Evolutionary conservation across 1,284 basidiomycete genomes (phyloP), one percentile per base, ranked within the genome.

Genomic region (Volvariella surrecta): DNA sequence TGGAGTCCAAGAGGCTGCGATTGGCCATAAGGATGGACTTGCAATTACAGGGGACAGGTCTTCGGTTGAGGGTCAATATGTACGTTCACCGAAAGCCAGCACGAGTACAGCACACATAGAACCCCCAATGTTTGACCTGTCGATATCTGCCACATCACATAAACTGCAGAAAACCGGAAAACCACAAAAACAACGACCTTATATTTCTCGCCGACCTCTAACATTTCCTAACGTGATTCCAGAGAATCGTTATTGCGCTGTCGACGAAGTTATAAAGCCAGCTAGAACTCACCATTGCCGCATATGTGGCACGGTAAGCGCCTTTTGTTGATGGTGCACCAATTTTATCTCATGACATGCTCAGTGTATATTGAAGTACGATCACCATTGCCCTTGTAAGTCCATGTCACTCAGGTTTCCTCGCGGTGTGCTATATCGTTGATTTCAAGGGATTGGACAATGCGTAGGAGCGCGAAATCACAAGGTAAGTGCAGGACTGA

Each of bases 401-500:
- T 61, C 11, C 1, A 13, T 39, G 20, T 39, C 31, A 42, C 41
- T 35, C 31, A 21, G 4, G 16, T 8, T 28, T 13, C 19, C 35
- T 15, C n/a, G n/a, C 15, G 10, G 9, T 28, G n/a, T 35, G 17
- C 18, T 15, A 42, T n/a, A 3, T 28, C 37, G 35, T 11, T 37
- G 4, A 1, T 20, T 40, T 40, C 19, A 45, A 79, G 76, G 86
- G 86, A 79, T 90, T 40, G 86, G 85, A 20, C 83, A 87, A 51
- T 90, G 87, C 53, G 85, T 90, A 6, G 88, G 88, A 8, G 86
- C 85, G 2, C 70, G 74, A 38, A 91, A 91, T 57, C 79, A 89
- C 52, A 87, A 84, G 62, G 76, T 76, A 45, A 21, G 56, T 41
- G 17, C 32, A 18, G 35, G 30, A 11, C 11, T 6, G 24, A 6